These are phyloP conservation scores for Emmonsiellopsis sp. DNA, from an alignment of 2,329 filamentous ascomycete species.

Conservation along the genomic window DNA sequence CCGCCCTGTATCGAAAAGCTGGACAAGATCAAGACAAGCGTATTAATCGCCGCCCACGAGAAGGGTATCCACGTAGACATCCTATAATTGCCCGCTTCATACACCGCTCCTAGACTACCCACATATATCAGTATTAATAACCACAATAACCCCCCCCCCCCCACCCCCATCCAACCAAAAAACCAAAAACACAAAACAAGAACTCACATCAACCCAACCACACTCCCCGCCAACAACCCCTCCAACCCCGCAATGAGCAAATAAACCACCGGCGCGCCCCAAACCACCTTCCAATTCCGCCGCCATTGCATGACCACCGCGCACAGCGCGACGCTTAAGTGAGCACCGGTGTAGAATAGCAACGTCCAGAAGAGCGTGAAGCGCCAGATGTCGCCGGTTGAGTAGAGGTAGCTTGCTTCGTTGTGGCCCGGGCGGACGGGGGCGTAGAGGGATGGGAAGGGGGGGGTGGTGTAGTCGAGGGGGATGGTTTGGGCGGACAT, in stretches of 20 bases:
- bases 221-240: constrained; percentile 68
- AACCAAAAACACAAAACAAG: neutral
- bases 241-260: constrained; percentile 63
- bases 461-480: constrained; percentile 55
- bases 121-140: neutral
- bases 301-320: constrained; percentile 61
- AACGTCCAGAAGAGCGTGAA: constrained; percentile 84
- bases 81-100: constrained; percentile 70
- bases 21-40: constrained; percentile 71
- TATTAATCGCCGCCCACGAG: constrained; percentile 77
- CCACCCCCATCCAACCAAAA: neutral
- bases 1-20: constrained; percentile 91
- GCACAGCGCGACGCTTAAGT: constrained; percentile 61
- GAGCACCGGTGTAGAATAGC: constrained; percentile 66
- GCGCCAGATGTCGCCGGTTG: constrained; percentile 69
- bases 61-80: constrained; percentile 96
- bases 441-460: constrained; percentile 77
- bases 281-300: constrained; percentile 44
- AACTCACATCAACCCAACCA: constrained; percentile 70
- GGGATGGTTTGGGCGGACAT: constrained; percentile 7
- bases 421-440: constrained; percentile 50
- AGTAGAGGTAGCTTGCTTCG: constrained; percentile 59
- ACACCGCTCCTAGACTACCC: constrained; percentile 65
- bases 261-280: constrained; percentile 65
- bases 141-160: neutral